Percentiles rank a stretch among this genome's conserved stretches.
phyloP scores from a whole-genome alignment of 768 basidiomycete species.

The Tricholoma bakamatsutake region DNA sequence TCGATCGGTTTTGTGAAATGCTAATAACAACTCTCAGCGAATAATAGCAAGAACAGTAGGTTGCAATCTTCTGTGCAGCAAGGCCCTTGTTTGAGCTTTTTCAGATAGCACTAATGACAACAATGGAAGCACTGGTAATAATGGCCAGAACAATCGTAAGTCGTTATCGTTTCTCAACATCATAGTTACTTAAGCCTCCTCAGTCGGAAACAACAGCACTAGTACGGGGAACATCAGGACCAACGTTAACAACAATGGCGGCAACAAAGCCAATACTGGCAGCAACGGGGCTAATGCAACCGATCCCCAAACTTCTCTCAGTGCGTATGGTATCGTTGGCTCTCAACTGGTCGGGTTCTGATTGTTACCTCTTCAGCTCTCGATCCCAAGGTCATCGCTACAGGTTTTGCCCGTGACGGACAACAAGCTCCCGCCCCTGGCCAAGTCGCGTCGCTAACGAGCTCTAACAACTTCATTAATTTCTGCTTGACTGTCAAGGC shows the following conservation, averaged over 20 bases:
- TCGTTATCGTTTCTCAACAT: background rate
- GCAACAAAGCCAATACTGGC: background rate
- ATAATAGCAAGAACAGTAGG: background rate
- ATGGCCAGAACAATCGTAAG: slow-evolving; percentile 1
- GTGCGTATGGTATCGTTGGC: slow-evolving; percentile 15
- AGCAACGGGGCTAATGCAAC: slow-evolving; percentile 16
- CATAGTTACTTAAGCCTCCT: background rate
- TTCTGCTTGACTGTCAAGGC: slow-evolving; percentile 37
- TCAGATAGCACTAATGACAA: background rate
- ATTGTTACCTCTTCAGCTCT: slow-evolving; percentile 13
- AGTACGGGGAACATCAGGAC: background rate
- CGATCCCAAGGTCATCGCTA: slow-evolving; percentile 21
- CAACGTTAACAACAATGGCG: background rate
- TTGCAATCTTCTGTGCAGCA: background rate
- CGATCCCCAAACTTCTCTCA: slow-evolving; percentile 31
- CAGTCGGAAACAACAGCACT: background rate
- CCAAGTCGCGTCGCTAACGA: slow-evolving; percentile 38
- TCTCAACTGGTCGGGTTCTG: background rate
- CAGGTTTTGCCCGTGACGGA: slow-evolving; percentile 23
- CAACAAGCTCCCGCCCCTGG: slow-evolving; percentile 26
- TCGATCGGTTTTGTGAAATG: background rate
- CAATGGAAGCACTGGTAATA: background rate
- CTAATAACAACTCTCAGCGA: background rate
- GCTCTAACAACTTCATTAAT: slow-evolving; percentile 48
- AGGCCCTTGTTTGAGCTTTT: background rate